phyloP scores from a whole-genome alignment of 2,329 filamentous ascomycete species.

The Lasiodiplodia theobromae region DNA sequence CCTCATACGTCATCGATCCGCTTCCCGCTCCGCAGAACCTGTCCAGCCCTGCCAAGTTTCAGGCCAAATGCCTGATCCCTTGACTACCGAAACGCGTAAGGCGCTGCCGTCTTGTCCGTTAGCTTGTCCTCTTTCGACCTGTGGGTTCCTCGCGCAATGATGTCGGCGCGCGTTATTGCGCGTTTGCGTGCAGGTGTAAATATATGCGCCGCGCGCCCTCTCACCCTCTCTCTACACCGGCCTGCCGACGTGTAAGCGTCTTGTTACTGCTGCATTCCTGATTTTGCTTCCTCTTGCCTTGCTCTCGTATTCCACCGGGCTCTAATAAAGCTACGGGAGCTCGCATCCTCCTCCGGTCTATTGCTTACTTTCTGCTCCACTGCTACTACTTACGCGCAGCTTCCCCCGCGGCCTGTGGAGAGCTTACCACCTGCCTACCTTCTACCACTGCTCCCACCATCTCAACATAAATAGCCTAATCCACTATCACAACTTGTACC shows the following conservation, averaged over 20 bases:
- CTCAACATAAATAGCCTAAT: neutral
- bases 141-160: slow-evolving; percentile 1
- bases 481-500: neutral
- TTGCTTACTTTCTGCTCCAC: neutral
- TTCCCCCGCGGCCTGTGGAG: neutral
- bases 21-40: neutral
- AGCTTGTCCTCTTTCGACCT: neutral
- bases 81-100: slow-evolving; percentile 15
- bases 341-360: neutral
- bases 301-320: neutral
- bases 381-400: neutral
- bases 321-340: neutral
- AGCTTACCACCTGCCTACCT: neutral
- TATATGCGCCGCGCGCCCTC: neutral
- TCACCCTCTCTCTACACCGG: neutral
- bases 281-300: neutral
- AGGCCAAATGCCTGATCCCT: neutral
- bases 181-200: neutral
- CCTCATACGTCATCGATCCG: slow-evolving; percentile 1
- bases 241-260: neutral
- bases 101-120: neutral
- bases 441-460: neutral
- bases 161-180: neutral
- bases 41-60: slow-evolving; percentile 17
- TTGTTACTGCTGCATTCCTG: neutral